Evolutionary conservation across 1,139 yeast species (phyloP).

Genomic region (Taiozyma sp.): DNA sequence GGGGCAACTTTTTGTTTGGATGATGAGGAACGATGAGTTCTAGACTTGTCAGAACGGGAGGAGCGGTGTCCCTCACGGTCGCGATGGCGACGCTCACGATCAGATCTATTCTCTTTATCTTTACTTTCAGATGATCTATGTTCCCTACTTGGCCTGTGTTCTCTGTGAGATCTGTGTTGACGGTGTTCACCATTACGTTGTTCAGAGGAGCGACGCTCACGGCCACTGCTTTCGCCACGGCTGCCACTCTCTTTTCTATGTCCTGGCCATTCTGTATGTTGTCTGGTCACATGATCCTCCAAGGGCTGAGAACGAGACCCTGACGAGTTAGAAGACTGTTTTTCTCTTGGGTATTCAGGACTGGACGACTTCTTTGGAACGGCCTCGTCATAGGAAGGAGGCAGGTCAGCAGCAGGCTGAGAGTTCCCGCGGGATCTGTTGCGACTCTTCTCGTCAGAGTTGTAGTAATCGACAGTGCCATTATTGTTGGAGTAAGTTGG

Average conservation of each 20-base stretch:
- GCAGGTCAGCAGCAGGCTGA: slow-evolving; percentile 19
- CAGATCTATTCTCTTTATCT: slow-evolving; percentile 2
- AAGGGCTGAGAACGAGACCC: slow-evolving; percentile 8
- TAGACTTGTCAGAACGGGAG: slow-evolving; percentile 3
- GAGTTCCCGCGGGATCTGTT: slow-evolving; percentile 2
- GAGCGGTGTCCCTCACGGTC: slow-evolving; percentile 5
- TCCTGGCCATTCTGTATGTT: slow-evolving; percentile 17
- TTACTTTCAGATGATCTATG: background rate
- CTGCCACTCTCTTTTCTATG: slow-evolving; percentile 3
- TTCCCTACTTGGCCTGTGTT: slow-evolving; percentile 2
- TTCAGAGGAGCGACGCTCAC: slow-evolving; percentile 2
- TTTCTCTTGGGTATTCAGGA: slow-evolving; percentile 49
- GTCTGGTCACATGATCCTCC: slow-evolving; percentile 18
- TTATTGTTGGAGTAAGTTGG: slow-evolving; percentile 11
- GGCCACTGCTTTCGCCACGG: background rate
- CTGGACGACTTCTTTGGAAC: slow-evolving; percentile 38
- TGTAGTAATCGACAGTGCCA: slow-evolving; percentile 10
- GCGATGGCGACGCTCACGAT: slow-evolving; percentile 5
- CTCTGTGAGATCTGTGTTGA: background rate
- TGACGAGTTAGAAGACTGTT: slow-evolving; percentile 21
- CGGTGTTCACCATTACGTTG: slow-evolving; percentile 1
- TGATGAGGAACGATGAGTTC: slow-evolving; percentile 10
- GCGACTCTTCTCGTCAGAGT: slow-evolving; percentile 18
- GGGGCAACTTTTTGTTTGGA: slow-evolving; percentile 13
- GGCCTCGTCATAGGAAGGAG: slow-evolving; percentile 70